A percentile compares a stretch with the other conserved stretches of the same genome.
phyloP scores from a whole-genome alignment of 352 stramenopile genomes.

The Globisporangium splendens region DNA sequence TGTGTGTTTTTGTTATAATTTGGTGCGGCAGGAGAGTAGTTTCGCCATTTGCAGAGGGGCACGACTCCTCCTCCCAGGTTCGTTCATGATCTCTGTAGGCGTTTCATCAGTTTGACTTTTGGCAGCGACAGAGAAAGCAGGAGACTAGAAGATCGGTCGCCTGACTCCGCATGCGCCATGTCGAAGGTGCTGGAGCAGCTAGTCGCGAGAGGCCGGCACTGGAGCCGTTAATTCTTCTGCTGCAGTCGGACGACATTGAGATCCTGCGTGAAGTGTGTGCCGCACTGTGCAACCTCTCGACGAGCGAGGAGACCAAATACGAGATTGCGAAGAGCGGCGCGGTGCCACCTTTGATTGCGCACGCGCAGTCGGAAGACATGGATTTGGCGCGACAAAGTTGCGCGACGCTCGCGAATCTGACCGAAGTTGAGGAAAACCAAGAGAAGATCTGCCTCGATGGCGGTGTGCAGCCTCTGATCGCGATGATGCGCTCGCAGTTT shows the following conservation, averaged over 20 bases:
- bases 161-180: slow-evolving; percentile 21
- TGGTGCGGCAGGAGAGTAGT: background rate
- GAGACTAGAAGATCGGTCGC: no score
- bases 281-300: slow-evolving; percentile 93
- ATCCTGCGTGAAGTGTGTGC: slow-evolving; percentile 85
- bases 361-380: slow-evolving; percentile 93
- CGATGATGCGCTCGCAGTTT: slow-evolving; percentile 94
- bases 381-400: slow-evolving; percentile 88
- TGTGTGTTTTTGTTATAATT: background rate
- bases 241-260: no score
- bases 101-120: background rate
- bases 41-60: background rate
- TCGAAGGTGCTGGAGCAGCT: slow-evolving; percentile 96
- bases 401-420: slow-evolving; percentile 93
- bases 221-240: no score
- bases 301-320: slow-evolving; percentile 96
- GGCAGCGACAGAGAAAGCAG: no score
- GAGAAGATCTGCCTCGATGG: slow-evolving; percentile 92
- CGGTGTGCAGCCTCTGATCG: slow-evolving; percentile 89
- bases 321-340: slow-evolving; percentile 94
- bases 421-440: slow-evolving; percentile 95
- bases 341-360: slow-evolving; percentile 86
- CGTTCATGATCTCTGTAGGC: no score
- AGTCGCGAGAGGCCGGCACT: slow-evolving; percentile 90
- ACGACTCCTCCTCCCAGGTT: background rate